These are phyloP conservation scores for Solanum microdontum DNA, from an alignment of 257 asterid genomes.

Conservation along the genomic window DNA sequence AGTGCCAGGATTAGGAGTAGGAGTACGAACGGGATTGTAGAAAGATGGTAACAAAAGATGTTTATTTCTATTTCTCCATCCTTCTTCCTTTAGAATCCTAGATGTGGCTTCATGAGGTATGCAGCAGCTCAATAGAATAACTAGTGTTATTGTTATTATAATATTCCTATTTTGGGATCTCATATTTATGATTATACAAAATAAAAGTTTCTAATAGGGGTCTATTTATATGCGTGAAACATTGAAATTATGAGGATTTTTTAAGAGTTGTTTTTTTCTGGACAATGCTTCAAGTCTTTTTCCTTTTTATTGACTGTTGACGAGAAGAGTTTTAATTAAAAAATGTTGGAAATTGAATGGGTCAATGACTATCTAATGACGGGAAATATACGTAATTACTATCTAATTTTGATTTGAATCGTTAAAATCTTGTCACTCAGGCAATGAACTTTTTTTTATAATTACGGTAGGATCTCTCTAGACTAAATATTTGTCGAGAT, in stretches of 20 bases:
- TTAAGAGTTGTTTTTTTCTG: not conserved
- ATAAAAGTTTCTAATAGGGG: not conserved
- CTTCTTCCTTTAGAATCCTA: not conserved
- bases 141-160: not conserved
- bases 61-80: not conserved
- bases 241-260: not conserved
- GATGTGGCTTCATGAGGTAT: not conserved
- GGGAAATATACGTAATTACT: not conserved
- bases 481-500: not conserved
- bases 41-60: not conserved
- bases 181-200: not conserved
- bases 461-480: not conserved
- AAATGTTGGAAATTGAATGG: not conserved
- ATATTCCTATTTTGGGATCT: not conserved
- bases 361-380: not conserved
- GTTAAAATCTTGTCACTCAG: not conserved
- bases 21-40: not conserved
- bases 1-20: conserved; percentile 10
- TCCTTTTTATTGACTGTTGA: not conserved
- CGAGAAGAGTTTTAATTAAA: not conserved
- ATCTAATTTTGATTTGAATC: not conserved
- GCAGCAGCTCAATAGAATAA: no score
- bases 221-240: not conserved
- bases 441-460: not conserved
- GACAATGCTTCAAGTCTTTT: not conserved